Conservation (phyloP, 768 basidiomycete genomes). For the Leccinum longicurvipes region DNA sequence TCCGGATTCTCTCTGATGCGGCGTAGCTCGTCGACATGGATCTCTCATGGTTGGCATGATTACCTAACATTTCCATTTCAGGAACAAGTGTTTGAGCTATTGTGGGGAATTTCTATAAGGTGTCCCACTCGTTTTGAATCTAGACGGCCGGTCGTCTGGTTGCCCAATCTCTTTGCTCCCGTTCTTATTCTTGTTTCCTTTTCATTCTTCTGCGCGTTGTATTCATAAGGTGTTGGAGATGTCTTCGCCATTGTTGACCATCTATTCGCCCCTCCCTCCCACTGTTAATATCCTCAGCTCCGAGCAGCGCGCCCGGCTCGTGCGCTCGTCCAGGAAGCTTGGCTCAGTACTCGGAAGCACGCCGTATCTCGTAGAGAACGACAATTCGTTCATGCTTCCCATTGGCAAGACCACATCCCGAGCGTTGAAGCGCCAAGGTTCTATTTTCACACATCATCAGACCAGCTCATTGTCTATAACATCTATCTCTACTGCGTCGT, state of each 20-base stretch:
- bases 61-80: constrained; percentile 13
- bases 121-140: constrained; percentile 6
- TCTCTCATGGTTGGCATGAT: neutral
- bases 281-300: constrained; percentile 33
- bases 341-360: constrained; percentile 36
- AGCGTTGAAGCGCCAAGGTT: constrained; percentile 31
- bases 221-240: constrained; percentile 17
- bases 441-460: constrained; percentile 26
- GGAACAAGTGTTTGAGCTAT: constrained; percentile 14
- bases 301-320: constrained; percentile 33
- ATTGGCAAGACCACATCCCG: constrained; percentile 17
- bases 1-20: neutral
- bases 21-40: neutral
- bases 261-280: constrained; percentile 28
- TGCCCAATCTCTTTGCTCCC: neutral
- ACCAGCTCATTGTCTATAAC: constrained; percentile 20
- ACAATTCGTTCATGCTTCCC: constrained; percentile 22
- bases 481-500: constrained; percentile 12
- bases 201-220: neutral
- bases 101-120: neutral
- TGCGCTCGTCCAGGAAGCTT: constrained; percentile 38
- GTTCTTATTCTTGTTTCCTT: neutral
- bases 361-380: constrained; percentile 32
- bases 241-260: constrained; percentile 14
- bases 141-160: neutral